Base-by-base conservation (phyloP, 2,329 filamentous ascomycete genomes). In the Calonectria multiphialidica region DNA sequence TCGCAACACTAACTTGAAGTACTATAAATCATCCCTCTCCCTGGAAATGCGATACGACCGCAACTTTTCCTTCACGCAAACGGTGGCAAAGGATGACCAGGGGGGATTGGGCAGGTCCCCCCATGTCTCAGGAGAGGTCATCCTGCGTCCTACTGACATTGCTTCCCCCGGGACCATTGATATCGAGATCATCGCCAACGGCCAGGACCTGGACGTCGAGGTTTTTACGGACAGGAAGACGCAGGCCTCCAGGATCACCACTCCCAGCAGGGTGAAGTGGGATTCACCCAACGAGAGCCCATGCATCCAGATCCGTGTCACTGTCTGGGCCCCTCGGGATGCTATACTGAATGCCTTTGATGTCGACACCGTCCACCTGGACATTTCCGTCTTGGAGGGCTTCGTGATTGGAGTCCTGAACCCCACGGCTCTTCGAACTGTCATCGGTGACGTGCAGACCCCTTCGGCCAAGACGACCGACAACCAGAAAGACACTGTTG, bases 241-340 rank as follows among this genome's bases (percentile, higher is more conserved):
- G 0, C 88, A 90, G 74, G 35, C 45, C 3, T 80, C 90, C 68
- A 73, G 78, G 18, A 73, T 90, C 28, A 79, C 73, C 13, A 83
- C 86, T 2, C 88, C 88, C 0, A 77, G 76, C 37, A 76, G 70
- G 12, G 66, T 86, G 57, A 75, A 80, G 2, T 83, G 82, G 77
- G 62, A 74, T 16, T 64, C 75, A 2, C 37, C 73, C 15, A 67
- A 75, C 2, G 73, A 78, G 9, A 67, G 73, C 50, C 87, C 88
- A 1, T 90, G 89, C 75, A 81, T 90, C 23, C 84, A 86, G 71
- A 81, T 90, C 69, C 84, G 83, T 13, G 81, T 83, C 18, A 90
- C 87, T 3, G 77, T 89, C 49, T 88, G 84, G 82, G 83, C 87
- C 0, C 89, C 89, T 8, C 78, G 81, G 5, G 76, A 81, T 18